Conservation (phyloP, 2,329 filamentous ascomycete genomes). For the Phialophora chinensis region DNA sequence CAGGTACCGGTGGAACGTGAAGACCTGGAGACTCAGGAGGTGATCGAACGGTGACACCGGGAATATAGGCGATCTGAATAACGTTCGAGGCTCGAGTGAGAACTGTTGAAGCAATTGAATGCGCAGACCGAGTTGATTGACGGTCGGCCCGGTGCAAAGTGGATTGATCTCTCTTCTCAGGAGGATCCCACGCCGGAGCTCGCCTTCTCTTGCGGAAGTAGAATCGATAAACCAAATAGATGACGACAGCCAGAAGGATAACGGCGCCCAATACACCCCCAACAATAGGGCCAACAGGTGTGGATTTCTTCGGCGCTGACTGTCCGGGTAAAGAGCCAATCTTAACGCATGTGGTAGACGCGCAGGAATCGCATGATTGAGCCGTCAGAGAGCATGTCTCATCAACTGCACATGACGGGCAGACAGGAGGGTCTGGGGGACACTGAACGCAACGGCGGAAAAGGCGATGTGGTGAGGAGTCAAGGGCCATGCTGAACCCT, state of each 20-base stretch:
- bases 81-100: slow-evolving; percentile 96
- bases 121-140: slow-evolving; percentile 78
- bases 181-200: slow-evolving; percentile 62
- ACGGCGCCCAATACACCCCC: slow-evolving; percentile 90
- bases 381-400: slow-evolving; percentile 66
- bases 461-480: slow-evolving; percentile 47
- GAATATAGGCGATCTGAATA: slow-evolving; percentile 99
- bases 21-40: slow-evolving; percentile 80
- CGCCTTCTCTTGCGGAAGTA: slow-evolving; percentile 73
- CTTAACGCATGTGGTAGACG: slow-evolving; percentile 62
- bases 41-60: slow-evolving; percentile 91
- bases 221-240: slow-evolving; percentile 85
- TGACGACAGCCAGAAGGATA: slow-evolving; percentile 72
- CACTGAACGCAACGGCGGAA: slow-evolving; percentile 68
- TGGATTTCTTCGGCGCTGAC: slow-evolving; percentile 42
- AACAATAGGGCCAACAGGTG: slow-evolving; percentile 75
- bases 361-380: slow-evolving; percentile 65
- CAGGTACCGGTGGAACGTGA: slow-evolving; percentile 88
- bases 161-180: slow-evolving; percentile 64
- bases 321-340: slow-evolving; percentile 48
- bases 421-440: slow-evolving; percentile 58
- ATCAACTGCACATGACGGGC: slow-evolving; percentile 62
- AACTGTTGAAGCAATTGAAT: slow-evolving; percentile 93
- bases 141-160: slow-evolving; percentile 65
- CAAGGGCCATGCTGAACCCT: slow-evolving; percentile 15